Base-by-base conservation (phyloP, 1,139 yeast species). In the Saccharomycopsis phalli region DNA sequence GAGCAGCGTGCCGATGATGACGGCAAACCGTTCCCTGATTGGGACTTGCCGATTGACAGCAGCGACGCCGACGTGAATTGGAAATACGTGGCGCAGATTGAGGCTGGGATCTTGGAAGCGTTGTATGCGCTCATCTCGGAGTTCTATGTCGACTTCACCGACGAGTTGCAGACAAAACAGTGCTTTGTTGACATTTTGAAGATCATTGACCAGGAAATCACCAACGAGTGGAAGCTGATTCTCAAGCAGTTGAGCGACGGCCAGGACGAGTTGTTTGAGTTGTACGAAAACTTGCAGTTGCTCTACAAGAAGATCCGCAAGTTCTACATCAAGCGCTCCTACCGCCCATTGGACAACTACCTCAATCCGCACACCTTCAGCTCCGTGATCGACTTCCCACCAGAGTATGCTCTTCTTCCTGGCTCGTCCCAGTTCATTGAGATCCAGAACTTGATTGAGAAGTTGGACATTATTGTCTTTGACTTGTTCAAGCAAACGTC, bases 101-200 rank as follows among this genome's bases (percentile, higher is more conserved):
- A 87, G 54, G 70, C 81, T 41, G 94, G 94, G 38, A 76, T 87
- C 33, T 64, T 87, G 48, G 94, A 84, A 54, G 84, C 87, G 1
- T 65, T 86, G 45, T 72, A 77, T 38, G 71, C 80, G 31, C 69
- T 94, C 60, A 74, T 86, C 19, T 71, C 75, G 39, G 79, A 81
- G 50, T 83, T 82, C 53, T 86, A 81, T 55, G 61, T 73, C 28
- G 93, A 83, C 55, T 83, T 88, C 53, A 70, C 81, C 4, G 81
- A 79, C 55, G 84, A 82, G 50, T 56, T 80, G 48, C 60, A 62
- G 14, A 77, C 80, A 50, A 76, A 81, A 50, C 66, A 67, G 22
- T 66, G 72, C 8, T 71, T 86, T 54, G 71, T 82, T 46, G 80
- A 78, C 49, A 64, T 87, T 42, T 62, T 86, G 50, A 80, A 77